Evolutionary conservation across 1,139 yeast genomes (phyloP), one percentile per base, ranked within the genome.

Genomic region (Sugiyamaella xylanicola): DNA sequence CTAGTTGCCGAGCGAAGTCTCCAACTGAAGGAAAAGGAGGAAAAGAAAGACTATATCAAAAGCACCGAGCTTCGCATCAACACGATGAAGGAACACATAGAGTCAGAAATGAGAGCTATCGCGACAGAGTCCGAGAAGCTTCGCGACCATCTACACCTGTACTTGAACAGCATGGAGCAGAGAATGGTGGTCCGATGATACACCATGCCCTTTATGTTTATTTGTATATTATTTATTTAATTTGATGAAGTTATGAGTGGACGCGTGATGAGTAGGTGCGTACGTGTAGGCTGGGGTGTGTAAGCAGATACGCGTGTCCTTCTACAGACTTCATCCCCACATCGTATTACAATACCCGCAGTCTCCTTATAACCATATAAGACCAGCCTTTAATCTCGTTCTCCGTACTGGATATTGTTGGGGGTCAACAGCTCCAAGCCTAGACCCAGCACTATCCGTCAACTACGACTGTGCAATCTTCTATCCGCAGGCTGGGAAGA

Each of bases 121-220:
- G 81, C 79, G 55, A 66, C 76, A 51, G 87, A 84, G 61, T 75
- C 84, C 40, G 79, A 80, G 36, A 76, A 79, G 57, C 73, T 86
- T 56, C 81, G 80, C 62, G 73, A 81, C 2, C 86, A 81, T 61
- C 73, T 85, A 37, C 74, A 72, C 56, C 62, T 74, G 47, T 83
- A 83, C 62, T 62, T 82, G 58, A 72, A 71, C 54, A 84, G 81
- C 57, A 76, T 82, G 73, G 75, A 74, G 45, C 75, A 73, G 62
- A 70, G 75, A 57, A 68, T 77, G 51, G 36, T 58, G 37, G 55
- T 63, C 17, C 21, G 25, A 11, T 29, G 29, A 46, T 5, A 5
- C 9, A 25, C 19, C 29, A 11, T n/a, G 4, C 37, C 37, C 15
- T 8, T 11, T 13, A 13, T 43, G 13, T 4, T 11, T 22, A 25